Evolutionary conservation across 345 rosid species (phyloP).

Genomic region (Eucalyptus pauciflora): DNA sequence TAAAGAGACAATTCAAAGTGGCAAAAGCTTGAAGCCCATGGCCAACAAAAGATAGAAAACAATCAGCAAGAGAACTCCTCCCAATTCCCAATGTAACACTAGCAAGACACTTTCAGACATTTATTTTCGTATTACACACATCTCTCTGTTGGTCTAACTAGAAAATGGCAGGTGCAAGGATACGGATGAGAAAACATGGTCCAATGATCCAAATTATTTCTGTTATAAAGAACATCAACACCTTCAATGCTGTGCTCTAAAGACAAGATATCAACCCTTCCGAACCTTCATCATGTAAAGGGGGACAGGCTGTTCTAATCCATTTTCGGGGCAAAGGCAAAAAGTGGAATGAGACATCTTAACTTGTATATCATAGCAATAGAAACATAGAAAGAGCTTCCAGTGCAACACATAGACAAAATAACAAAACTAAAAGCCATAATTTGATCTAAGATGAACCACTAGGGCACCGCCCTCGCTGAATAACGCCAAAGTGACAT

Average conservation of each 20-base stretch:
- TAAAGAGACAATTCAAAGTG: not conserved
- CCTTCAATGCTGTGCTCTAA: not conserved
- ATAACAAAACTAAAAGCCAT: not conserved
- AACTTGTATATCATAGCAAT: not conserved
- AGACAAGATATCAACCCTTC: not conserved
- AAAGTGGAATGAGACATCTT: not conserved
- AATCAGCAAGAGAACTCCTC: not conserved
- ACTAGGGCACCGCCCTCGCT: not conserved
- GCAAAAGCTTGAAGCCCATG: not conserved
- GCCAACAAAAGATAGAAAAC: not conserved
- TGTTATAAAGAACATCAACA: not conserved
- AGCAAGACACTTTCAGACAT: not conserved
- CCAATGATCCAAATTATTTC: not conserved
- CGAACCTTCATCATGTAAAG: not conserved
- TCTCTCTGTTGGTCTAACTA: not conserved
- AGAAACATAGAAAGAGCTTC: not conserved
- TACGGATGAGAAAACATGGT: not conserved
- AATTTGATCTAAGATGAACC: not conserved
- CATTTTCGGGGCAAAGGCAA: not conserved
- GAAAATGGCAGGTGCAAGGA: not conserved
- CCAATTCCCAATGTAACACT: not conserved
- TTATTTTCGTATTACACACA: not conserved
- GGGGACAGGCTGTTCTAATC: not conserved
- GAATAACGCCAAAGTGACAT: not conserved
- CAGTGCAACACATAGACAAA: not conserved